Evolutionary conservation across 2,329 filamentous ascomycete genomes (phyloP).

Genomic region (Talaromyces sp.): DNA sequence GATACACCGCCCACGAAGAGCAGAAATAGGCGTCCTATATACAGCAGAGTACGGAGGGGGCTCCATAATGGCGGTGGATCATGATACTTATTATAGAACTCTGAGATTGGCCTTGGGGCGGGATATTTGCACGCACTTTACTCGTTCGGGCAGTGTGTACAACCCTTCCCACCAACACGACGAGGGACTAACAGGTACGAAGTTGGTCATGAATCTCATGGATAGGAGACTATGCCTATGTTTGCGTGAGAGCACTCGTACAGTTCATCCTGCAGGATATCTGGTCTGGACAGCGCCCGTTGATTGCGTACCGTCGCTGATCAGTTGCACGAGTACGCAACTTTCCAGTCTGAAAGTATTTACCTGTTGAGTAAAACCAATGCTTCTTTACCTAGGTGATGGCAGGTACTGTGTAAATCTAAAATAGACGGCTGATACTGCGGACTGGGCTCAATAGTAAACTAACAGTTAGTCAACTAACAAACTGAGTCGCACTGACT

Average conservation of each 20-base stretch:
- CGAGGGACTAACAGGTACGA: neutral
- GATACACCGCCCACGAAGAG: neutral
- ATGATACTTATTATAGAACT: conserved; percentile 3
- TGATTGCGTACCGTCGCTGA: neutral
- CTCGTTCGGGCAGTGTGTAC: neutral
- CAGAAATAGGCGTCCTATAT: neutral
- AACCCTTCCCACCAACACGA: neutral
- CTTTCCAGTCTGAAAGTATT: neutral
- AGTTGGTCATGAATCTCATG: neutral
- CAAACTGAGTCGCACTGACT: neutral
- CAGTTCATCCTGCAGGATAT: neutral
- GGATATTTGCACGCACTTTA: neutral
- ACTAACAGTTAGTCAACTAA: no score
- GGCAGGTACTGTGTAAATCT: neutral
- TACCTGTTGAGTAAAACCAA: neutral
- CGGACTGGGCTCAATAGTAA: neutral
- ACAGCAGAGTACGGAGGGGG: neutral
- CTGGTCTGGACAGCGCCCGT: neutral
- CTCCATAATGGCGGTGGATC: neutral
- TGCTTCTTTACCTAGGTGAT: neutral
- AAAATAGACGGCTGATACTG: neutral
- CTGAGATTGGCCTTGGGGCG: neutral
- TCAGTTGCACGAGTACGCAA: neutral
- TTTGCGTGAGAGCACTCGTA: neutral
- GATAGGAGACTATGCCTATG: neutral